phyloP scores from a whole-genome alignment of 2,329 filamentous ascomycete genomes.

The Epichloe hybrida region DNA sequence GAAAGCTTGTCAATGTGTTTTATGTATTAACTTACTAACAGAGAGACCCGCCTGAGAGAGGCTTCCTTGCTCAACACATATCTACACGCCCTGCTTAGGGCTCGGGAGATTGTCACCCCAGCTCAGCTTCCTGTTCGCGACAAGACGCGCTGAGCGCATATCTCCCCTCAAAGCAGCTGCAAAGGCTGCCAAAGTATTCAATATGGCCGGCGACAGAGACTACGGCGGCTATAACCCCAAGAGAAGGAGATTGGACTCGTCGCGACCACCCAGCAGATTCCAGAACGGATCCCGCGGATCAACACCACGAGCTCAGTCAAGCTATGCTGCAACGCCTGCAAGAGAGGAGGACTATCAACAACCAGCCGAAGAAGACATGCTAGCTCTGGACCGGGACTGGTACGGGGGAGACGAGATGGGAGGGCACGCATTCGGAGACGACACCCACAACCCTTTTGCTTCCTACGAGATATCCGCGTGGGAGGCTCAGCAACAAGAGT shows the following conservation, averaged over 20 bases:
- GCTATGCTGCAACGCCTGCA: constrained; percentile 27
- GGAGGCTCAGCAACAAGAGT: constrained; percentile 67
- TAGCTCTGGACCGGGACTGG: constrained; percentile 80
- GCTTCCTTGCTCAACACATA: too few species aligned
- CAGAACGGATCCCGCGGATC: constrained; percentile 21
- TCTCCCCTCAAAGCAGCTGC: background rate
- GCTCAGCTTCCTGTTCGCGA: background rate
- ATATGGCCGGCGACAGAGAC: constrained; percentile 23
- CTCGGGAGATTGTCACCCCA: background rate
- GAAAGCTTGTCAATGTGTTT: constrained; percentile 3
- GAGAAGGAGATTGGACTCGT: constrained; percentile 23
- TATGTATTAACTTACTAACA: too few species aligned
- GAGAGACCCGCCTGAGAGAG: too few species aligned
- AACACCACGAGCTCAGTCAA: constrained; percentile 22
- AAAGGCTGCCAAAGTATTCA: background rate
- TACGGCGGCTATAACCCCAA: constrained; percentile 27
- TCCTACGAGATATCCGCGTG: constrained; percentile 60
- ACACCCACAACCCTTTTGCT: constrained; percentile 85
- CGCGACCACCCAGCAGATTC: constrained; percentile 15
- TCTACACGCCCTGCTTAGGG: background rate
- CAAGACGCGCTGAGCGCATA: background rate
- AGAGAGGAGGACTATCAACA: constrained; percentile 39
- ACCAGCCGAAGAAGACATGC: constrained; percentile 53
- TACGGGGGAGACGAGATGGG: constrained; percentile 78
- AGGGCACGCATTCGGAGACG: constrained; percentile 73